phyloP scores from a whole-genome alignment of 805 yeast genomes.

The Kuraishia ogatae region DNA sequence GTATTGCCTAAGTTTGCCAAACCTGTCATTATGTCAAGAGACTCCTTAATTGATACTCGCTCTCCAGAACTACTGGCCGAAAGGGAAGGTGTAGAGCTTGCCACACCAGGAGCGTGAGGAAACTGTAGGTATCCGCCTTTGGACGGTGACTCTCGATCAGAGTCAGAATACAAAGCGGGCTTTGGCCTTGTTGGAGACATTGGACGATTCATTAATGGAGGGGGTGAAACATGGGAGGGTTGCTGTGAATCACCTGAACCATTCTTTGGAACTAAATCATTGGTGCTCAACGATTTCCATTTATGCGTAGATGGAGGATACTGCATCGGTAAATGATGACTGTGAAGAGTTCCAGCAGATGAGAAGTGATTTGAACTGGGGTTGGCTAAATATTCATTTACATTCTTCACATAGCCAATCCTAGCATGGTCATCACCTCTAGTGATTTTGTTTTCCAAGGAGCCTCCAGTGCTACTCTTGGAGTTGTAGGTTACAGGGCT shows the following conservation, averaged over 20 bases:
- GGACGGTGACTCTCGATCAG: constrained; percentile 7
- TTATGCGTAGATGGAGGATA: constrained; percentile 1
- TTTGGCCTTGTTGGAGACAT: constrained; percentile 12
- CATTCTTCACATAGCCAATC: constrained; percentile 11
- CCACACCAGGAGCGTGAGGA: neutral
- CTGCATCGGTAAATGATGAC: constrained; percentile 4
- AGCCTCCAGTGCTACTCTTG: neutral
- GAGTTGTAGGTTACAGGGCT: neutral
- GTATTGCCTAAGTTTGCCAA: constrained; percentile 80
- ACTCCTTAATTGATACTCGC: neutral
- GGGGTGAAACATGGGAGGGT: neutral
- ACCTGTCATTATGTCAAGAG: constrained; percentile 50
- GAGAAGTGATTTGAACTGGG: constrained; percentile 3
- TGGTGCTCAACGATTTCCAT: neutral
- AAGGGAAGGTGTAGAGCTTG: neutral
- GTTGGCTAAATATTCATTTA: constrained; percentile 12
- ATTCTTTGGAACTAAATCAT: neutral
- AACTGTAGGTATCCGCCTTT: neutral
- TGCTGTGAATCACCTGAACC: neutral
- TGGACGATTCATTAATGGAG: constrained; percentile 2
- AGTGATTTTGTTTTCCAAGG: neutral
- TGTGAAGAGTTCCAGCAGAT: neutral
- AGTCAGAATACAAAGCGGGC: constrained; percentile 12
- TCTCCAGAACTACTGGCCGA: neutral
- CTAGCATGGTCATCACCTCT: constrained; percentile 6